Percentiles rank a stretch among this genome's conserved stretches.
These are phyloP conservation scores for Hemileccinum impolitum DNA, from an alignment of 768 basidiomycete species.

Conservation along the genomic window DNA sequence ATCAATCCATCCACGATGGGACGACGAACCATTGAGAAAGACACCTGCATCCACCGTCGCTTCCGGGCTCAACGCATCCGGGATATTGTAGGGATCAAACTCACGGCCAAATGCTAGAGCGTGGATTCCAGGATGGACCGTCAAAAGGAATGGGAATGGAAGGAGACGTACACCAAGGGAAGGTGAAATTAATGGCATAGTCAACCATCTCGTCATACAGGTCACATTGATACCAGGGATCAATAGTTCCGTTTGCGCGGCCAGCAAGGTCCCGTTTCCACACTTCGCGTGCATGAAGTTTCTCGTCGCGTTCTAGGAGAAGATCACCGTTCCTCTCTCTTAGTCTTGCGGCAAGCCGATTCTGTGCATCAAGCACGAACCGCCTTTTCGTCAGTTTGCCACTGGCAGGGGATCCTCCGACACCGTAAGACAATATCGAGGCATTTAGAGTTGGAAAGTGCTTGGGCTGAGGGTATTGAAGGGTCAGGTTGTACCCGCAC, in stretches of 20 bases:
- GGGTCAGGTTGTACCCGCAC: conserved; percentile 64
- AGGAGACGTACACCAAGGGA: conserved; percentile 45
- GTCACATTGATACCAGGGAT: conserved; percentile 59
- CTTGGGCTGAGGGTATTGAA: conserved; percentile 63
- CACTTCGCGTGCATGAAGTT: conserved; percentile 16
- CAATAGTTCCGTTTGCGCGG: conserved; percentile 51
- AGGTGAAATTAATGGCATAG: conserved; percentile 66
- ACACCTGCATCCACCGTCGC: conserved; percentile 43
- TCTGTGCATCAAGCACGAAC: conserved; percentile 11
- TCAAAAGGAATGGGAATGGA: not conserved
- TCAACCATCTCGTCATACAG: conserved; percentile 59
- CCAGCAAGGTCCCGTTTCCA: conserved; percentile 47
- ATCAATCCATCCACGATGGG: conserved; percentile 46
- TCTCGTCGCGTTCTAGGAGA: conserved; percentile 16
- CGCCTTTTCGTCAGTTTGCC: conserved; percentile 4
- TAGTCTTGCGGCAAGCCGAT: conserved; percentile 4
- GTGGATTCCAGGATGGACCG: too few species aligned
- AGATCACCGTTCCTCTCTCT: conserved; percentile 16
- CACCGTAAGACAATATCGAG: not conserved
- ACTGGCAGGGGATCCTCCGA: not conserved
- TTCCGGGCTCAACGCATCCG: conserved; percentile 42
- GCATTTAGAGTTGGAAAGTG: conserved; percentile 39
- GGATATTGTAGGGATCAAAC: conserved; percentile 48
- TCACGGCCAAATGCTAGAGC: not conserved
- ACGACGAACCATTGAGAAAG: conserved; percentile 50